phyloP scores from a whole-genome alignment of 192 early-diverging fungal species.

The Backusella westeae region DNA sequence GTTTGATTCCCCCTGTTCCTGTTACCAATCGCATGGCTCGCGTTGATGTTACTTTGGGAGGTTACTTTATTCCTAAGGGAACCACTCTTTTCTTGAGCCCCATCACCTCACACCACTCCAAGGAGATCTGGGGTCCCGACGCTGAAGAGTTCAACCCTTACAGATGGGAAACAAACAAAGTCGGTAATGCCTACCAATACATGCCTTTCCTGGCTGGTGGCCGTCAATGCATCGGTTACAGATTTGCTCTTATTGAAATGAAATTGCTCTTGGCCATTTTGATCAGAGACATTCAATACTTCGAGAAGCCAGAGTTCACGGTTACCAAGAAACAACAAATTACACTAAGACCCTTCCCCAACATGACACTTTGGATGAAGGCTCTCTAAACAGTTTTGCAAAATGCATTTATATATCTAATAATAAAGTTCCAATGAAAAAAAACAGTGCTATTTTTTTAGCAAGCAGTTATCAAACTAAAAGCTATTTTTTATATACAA shows the following conservation, averaged over 20 bases:
- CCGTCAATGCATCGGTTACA: conserved; percentile 55
- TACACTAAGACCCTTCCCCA: conserved; percentile 45
- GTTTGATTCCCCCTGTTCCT: conserved; percentile 53
- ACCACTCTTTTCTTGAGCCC: conserved; percentile 40
- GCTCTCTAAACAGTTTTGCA: neutral
- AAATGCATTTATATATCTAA: neutral
- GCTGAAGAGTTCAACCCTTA: conserved; percentile 50
- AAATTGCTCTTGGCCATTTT: conserved; percentile 53
- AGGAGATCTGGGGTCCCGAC: conserved; percentile 47
- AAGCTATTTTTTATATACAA: conserved; percentile 6
- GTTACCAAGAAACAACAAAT: conserved; percentile 43
- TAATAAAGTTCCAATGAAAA: neutral
- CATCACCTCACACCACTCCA: conserved; percentile 38
- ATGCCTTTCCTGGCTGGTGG: conserved; percentile 53
- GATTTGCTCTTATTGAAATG: conserved; percentile 55
- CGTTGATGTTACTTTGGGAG: conserved; percentile 38
- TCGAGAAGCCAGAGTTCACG: conserved; percentile 40
- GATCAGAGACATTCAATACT: conserved; percentile 38
- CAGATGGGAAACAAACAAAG: conserved; percentile 44
- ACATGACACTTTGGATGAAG: conserved; percentile 34
- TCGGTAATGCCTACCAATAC: conserved; percentile 34
- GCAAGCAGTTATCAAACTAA: neutral
- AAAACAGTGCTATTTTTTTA: neutral
- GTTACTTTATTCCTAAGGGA: conserved; percentile 49
- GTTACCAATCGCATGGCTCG: conserved; percentile 38